Evolutionary conservation across 768 basidiomycete species (phyloP), one percentile per base, ranked within the genome.

Genomic region (Boletus rufocinnamomeus): DNA sequence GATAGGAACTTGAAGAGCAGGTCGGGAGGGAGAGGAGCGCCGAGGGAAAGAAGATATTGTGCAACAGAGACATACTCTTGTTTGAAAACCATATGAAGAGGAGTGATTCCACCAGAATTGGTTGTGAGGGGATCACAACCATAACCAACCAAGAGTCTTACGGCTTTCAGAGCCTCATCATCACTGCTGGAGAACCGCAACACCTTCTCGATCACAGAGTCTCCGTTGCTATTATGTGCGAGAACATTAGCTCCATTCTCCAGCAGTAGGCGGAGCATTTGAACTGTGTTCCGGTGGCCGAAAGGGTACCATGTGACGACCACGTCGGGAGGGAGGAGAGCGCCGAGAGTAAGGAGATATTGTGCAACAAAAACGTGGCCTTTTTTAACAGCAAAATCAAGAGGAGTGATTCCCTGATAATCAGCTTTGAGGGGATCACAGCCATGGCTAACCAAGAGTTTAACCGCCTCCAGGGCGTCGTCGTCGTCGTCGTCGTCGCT

Each of bases 401-500:
- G 25, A 28, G 30, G 50, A 16, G 25, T 35, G 7, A 21, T 57
- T n/a, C 41, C 40, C 3, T 14, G 4, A 32, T 30, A 49, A 3
- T 49, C 16, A 13, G 30, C n/a, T 32, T 14, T 8, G 13, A 49
- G 8, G 7, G 38, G 41, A 28, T 53, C 25, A 9, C 32, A 56
- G 6, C 55, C 50, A 28, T 21, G 3, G 27, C 2, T 1, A 23
- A 56, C 11, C 30, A 44, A 14, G 21, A 52, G n/a, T 11, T 34
- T 6, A 25, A 35, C 9, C 6, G 21, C 2, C 2, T 41, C 19
- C 55, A 10, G 1, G 11, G n/a, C 27, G 1, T 40, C 11, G 4
- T 21, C 4, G 6, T 6, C 3, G 4, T 10, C 17, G 21, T 1
- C 0, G 32, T n/a, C n/a, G n/a, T n/a, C n/a, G n/a, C n/a, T n/a